phyloP scores from a whole-genome alignment of 768 basidiomycete genomes.

The Amanita rubescens region DNA sequence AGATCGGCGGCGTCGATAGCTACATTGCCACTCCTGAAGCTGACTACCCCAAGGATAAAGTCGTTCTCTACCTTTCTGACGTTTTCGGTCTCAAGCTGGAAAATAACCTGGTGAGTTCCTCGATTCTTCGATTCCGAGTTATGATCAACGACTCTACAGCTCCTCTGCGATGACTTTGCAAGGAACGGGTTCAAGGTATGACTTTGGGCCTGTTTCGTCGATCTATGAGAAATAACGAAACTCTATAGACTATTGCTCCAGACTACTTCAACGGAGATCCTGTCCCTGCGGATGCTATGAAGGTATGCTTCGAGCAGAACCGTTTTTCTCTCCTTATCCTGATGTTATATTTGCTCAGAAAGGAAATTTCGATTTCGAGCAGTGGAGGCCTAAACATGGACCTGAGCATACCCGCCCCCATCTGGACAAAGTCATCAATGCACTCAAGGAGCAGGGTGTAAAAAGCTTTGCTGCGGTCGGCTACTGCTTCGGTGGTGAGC shows the following conservation, averaged over 20 bases:
- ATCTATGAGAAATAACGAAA: background rate
- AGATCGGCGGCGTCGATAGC: slow-evolving; percentile 37
- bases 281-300: slow-evolving; percentile 16
- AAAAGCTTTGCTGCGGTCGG: slow-evolving; percentile 52
- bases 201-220: background rate
- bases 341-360: background rate
- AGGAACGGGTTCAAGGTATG: slow-evolving; percentile 27
- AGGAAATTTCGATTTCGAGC: slow-evolving; percentile 27
- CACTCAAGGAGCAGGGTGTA: slow-evolving; percentile 55
- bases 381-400: slow-evolving; percentile 40
- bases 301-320: background rate
- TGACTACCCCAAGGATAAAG: slow-evolving; percentile 49
- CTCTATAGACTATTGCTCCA: slow-evolving; percentile 26
- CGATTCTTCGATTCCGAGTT: background rate
- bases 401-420: slow-evolving; percentile 33
- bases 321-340: background rate
- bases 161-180: slow-evolving; percentile 15
- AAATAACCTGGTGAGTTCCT: slow-evolving; percentile 34
- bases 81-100: slow-evolving; percentile 40
- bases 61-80: slow-evolving; percentile 47
- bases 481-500: slow-evolving; percentile 63
- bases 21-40: slow-evolving; percentile 48
- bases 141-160: slow-evolving; percentile 16
- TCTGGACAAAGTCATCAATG: slow-evolving; percentile 49
- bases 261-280: slow-evolving; percentile 42